Base-by-base conservation (phyloP, 306 rosid genomes). In the Citrullus colocynthis region DNA sequence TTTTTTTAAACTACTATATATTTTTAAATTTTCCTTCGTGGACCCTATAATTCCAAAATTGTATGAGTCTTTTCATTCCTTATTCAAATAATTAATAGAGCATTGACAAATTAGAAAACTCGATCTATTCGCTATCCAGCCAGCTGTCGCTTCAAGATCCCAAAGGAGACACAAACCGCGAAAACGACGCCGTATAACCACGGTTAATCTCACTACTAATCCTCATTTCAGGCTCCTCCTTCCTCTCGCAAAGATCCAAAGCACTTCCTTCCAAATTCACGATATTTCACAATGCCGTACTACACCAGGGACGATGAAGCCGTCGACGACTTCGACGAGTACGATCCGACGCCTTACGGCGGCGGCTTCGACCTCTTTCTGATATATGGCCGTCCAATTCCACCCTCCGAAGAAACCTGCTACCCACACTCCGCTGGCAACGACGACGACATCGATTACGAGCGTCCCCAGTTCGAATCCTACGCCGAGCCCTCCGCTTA, bases 401-500 rank as follows among this genome's bases (percentile, higher is more conserved):
- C 80, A 0, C 87, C 82, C 0, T 81, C 58, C 36, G 89, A 80
- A 2, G 97, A 95, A 67, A 90, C 87, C 73, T 95, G 99, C 79
- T 84, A 92, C 83, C 63, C 90, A 0, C 32, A 69, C 73, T 79
- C 91, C 74, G 54, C 51, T 78, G 2, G 82, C 51, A 65, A 65
- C 82, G 59, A 88, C 34, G 84, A 81, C 2, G 84, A 86, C 0
- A 80, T 89, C 52, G 98, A 93, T 51, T 93, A 91, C 79, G 96
- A 91, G 62, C 98, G 97, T 39, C 96, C 98, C 6, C 87, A 84
- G 20, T 90, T 86, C 79, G 21, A 85, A 0, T 89, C 96, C 24
- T 4, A 49, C 11, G 61, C 89, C 5, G 85, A 89, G 72, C 98
- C 98, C 61, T 85, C 89, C 42, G 97, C 98, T 54, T 93, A 93